Conservation (phyloP, 331 rosid genomes). For the Rosa hybrid region DNA sequence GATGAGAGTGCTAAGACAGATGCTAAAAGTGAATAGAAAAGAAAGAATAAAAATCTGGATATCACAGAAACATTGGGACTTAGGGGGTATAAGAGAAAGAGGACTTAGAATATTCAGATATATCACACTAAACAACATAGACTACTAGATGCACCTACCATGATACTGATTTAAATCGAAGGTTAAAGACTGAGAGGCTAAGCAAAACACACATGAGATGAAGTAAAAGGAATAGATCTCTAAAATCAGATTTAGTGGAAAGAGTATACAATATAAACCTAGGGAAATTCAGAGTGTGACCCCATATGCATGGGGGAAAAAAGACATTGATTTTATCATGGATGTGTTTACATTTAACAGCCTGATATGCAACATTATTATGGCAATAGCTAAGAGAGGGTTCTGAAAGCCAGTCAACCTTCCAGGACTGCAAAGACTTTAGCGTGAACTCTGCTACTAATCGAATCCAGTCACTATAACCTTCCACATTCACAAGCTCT, state of each 20-base stretch:
- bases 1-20: neutral
- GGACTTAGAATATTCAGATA: neutral
- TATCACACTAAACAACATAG: neutral
- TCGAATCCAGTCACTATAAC: conserved; percentile 98
- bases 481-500: conserved; percentile 97
- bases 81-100: neutral
- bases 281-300: neutral
- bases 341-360: neutral
- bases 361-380: conserved; percentile 11
- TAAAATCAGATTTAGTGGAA: neutral
- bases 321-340: neutral
- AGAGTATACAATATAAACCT: neutral
- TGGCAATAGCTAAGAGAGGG: conserved; percentile 23
- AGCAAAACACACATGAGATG: neutral
- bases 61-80: neutral
- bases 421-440: conserved; percentile 98
- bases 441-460: conserved; percentile 96
- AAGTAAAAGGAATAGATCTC: conserved; percentile 9
- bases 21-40: neutral
- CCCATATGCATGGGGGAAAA: neutral
- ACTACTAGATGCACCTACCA: neutral
- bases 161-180: neutral
- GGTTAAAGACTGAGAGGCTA: neutral
- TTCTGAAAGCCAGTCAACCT: conserved; percentile 54
- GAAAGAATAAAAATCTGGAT: neutral